Conservation (phyloP, 371 early-diverging fungal genomes). For the Rhizopus delemar region DNA sequence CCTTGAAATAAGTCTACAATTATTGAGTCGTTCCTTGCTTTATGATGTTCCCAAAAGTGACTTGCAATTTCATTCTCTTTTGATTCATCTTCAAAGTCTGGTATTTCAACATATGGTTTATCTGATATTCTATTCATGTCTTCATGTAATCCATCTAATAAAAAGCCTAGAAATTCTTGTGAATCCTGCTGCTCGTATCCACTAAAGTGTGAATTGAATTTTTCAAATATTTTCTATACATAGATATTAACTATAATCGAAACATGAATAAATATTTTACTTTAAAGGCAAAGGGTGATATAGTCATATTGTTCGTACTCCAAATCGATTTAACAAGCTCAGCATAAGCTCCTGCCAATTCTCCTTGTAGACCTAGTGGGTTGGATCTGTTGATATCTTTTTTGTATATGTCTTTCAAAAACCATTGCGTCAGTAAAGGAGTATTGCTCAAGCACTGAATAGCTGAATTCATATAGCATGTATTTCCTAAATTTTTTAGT, state of each 20-base stretch:
- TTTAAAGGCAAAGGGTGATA: constrained; percentile 51
- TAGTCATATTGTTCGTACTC: constrained; percentile 47
- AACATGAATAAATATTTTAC: constrained; percentile 36
- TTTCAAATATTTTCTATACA: constrained; percentile 56
- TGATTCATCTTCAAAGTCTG: constrained; percentile 54
- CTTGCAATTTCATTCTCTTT: constrained; percentile 37
- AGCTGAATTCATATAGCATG: constrained; percentile 96
- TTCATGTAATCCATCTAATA: constrained; percentile 79
- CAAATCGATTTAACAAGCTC: constrained; percentile 68
- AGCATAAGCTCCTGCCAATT: constrained; percentile 70
- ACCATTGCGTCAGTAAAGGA: constrained; percentile 83
- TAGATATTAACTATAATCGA: neutral
- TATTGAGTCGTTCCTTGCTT: constrained; percentile 77
- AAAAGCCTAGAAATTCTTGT: constrained; percentile 71
- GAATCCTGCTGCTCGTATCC: constrained; percentile 79
- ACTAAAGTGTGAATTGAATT: constrained; percentile 63
- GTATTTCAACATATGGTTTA: constrained; percentile 68
- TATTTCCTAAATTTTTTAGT: constrained; percentile 94
- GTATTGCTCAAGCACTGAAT: constrained; percentile 93
- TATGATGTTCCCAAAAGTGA: constrained; percentile 78
- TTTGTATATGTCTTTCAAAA: constrained; percentile 71
- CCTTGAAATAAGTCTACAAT: constrained; percentile 92
- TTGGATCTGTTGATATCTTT: constrained; percentile 73
- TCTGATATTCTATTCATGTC: constrained; percentile 64
- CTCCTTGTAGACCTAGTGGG: constrained; percentile 81